Conservation (phyloP, 2,329 filamentous ascomycete species). For the Ophiognomonia clavigignenti-juglandacearum region DNA sequence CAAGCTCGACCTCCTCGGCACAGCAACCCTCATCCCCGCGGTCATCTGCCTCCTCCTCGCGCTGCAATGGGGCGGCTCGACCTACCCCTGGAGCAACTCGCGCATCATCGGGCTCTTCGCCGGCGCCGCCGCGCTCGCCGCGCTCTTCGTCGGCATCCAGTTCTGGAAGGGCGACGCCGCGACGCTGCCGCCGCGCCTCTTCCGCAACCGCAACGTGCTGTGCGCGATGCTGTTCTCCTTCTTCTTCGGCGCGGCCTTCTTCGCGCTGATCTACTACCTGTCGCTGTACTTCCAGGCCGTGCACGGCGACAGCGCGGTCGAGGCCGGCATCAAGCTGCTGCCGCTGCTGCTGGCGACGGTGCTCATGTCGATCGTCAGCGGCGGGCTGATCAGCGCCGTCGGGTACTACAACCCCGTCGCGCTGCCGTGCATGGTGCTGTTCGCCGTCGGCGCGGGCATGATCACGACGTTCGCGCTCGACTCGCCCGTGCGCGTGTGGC, state of each 20-base stretch:
- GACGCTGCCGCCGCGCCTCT: constrained; percentile 43
- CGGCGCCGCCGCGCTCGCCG: constrained; percentile 39
- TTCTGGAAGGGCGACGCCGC: constrained; percentile 41
- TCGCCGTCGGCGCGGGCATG: constrained; percentile 31
- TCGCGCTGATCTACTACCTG: constrained; percentile 49
- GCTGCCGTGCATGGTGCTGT: constrained; percentile 36
- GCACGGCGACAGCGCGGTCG: constrained; percentile 35
- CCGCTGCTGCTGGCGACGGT: constrained; percentile 48
- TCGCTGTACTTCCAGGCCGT: constrained; percentile 56
- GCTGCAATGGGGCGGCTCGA: constrained; percentile 51
- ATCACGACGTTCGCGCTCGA: constrained; percentile 45
- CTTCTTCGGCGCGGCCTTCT: constrained; percentile 47
- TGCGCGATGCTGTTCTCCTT: constrained; percentile 37
- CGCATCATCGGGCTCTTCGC: constrained; percentile 47
- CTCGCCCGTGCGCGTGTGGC: constrained; percentile 43
- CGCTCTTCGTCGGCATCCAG: constrained; percentile 42
- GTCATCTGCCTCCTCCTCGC: constrained; percentile 50
- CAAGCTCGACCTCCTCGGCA: constrained; percentile 45
- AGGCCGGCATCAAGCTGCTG: constrained; percentile 46
- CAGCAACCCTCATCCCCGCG: constrained; percentile 44
- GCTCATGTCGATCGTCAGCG: constrained; percentile 39
- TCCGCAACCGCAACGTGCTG: constrained; percentile 38
- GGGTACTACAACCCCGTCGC: constrained; percentile 40
- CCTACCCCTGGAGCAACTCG: constrained; percentile 44
- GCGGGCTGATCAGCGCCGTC: constrained; percentile 35